These are phyloP conservation scores for Macroventuria anomochaeta DNA, from an alignment of 2,329 filamentous ascomycete genomes.

Conservation along the genomic window DNA sequence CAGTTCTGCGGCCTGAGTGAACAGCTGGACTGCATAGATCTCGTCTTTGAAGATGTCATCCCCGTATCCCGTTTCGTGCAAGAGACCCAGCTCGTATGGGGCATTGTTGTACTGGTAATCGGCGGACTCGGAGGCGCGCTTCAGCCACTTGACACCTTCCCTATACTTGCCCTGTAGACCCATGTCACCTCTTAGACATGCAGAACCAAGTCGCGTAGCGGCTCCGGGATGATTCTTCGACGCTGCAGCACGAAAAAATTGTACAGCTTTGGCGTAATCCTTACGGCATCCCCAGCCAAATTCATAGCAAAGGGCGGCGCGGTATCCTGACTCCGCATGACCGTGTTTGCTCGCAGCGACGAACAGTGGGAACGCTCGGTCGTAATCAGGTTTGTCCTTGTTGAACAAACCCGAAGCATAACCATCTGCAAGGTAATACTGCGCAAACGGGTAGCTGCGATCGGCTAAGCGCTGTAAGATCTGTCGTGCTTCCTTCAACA, in stretches of 20 bases:
- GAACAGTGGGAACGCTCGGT: constrained; percentile 90
- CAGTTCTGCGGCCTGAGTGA: constrained; percentile 91
- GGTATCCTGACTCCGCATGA: constrained; percentile 94
- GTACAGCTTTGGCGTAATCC: constrained; percentile 88
- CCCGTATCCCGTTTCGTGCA: constrained; percentile 93
- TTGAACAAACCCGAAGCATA: constrained; percentile 94
- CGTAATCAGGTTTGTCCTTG: constrained; percentile 91
- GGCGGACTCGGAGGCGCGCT: constrained; percentile 86
- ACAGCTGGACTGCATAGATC: constrained; percentile 88
- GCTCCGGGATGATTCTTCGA: constrained; percentile 95
- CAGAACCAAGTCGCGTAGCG: constrained; percentile 89
- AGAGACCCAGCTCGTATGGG: constrained; percentile 84
- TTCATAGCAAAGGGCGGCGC: constrained; percentile 93
- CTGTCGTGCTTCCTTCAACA: constrained; percentile 84
- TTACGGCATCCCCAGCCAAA: constrained; percentile 96
- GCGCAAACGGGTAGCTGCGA: constrained; percentile 91
- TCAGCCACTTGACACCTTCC: constrained; percentile 96
- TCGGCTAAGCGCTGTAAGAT: constrained; percentile 88
- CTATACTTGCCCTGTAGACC: constrained; percentile 82
- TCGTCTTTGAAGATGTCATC: constrained; percentile 93
- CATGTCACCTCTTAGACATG: constrained; percentile 87
- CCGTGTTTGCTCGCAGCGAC: constrained; percentile 94
- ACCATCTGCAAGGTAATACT: constrained; percentile 96
- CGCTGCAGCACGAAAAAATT: constrained; percentile 88
- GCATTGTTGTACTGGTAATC: constrained; percentile 91